Conservation (phyloP, 129 eudicot species). For the Silybum marianum region DNA sequence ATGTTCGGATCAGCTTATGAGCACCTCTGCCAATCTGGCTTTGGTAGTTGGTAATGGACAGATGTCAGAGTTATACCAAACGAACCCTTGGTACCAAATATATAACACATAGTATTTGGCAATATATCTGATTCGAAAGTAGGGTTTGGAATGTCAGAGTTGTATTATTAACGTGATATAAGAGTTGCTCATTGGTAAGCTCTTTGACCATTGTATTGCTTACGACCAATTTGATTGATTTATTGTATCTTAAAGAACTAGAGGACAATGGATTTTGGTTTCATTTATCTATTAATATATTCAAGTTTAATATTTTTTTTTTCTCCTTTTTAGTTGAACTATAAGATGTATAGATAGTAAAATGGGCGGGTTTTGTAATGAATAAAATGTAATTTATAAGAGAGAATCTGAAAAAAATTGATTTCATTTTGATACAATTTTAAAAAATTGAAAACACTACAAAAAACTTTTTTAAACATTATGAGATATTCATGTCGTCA, state of each 20-base stretch:
- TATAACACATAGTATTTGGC: neutral
- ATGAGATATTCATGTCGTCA: too few relatives aligned
- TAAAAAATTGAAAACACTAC: too few relatives aligned
- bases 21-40: neutral
- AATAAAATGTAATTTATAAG: too few relatives aligned
- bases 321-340: neutral
- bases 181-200: neutral
- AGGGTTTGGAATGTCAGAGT: neutral
- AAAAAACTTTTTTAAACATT: too few relatives aligned
- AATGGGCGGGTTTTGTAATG: too few relatives aligned
- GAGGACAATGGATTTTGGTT: neutral
- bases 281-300: neutral
- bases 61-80: constrained; percentile 3
- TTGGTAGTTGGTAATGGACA: constrained; percentile 3
- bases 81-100: neutral
- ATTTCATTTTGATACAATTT: too few relatives aligned
- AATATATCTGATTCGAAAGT: neutral
- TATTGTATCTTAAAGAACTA: constrained; percentile 5
- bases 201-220: neutral
- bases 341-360: neutral
- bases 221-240: constrained; percentile 8
- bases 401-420: too few relatives aligned
- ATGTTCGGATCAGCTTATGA: neutral
- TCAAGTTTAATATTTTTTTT: neutral
- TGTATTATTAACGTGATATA: neutral